Conservation (phyloP, 306 rosid genomes). For the Pyrus bretschneideri region DNA sequence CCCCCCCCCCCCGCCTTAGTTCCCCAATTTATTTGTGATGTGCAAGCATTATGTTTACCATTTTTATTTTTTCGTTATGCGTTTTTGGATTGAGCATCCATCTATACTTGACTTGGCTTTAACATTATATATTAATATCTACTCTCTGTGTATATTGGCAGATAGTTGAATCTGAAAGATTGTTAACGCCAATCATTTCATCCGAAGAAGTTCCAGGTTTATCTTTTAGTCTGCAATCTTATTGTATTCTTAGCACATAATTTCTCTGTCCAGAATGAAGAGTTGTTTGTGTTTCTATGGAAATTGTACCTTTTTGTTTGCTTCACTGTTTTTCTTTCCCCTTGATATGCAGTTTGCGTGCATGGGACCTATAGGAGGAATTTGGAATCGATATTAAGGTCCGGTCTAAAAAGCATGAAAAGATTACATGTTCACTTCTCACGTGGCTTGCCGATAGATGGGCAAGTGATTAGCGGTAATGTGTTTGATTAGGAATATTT, state of each 20-base stretch:
- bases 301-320: not conserved
- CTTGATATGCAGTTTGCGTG: constrained; percentile 63
- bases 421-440: constrained; percentile 95
- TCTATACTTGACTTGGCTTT: constrained; percentile 4
- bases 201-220: constrained; percentile 82
- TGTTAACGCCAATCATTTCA: constrained; percentile 63
- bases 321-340: constrained; percentile 11
- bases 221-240: not conserved
- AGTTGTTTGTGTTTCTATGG: not conserved
- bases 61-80: not conserved
- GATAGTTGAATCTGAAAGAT: constrained; percentile 79
- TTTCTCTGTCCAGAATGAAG: not conserved
- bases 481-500: not conserved
- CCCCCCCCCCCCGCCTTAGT: not conserved
- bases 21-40: not conserved
- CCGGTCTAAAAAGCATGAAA: constrained; percentile 82
- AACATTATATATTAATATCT: not conserved
- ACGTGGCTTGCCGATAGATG: constrained; percentile 77
- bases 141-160: constrained; percentile 30
- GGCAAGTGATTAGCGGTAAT: constrained; percentile 90
- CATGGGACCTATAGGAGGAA: constrained; percentile 81
- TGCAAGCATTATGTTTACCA: not conserved
- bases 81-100: not conserved
- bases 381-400: constrained; percentile 64
- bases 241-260: not conserved